Evolutionary conservation across 805 yeast species (phyloP), one percentile per base, ranked within the genome.

Genomic region (Metschnikowia shivogae): DNA sequence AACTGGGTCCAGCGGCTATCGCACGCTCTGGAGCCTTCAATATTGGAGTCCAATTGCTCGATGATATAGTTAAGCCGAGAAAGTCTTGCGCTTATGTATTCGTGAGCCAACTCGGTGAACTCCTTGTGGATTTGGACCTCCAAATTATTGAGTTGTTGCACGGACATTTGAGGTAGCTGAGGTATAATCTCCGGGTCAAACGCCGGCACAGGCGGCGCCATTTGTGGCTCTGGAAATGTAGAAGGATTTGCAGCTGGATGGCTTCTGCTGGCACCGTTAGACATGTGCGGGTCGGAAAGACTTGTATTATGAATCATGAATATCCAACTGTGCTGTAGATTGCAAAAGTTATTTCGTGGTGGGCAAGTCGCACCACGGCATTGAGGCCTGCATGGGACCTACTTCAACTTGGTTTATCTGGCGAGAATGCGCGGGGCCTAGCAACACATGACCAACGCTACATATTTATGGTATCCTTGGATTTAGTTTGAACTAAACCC

Each of bases 1-100:
- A 67, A 57, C 39, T 61, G 60, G 17, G 55, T 45, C 73, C 73
- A 68, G 36, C 59, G 57, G 37, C 55, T 49, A 19, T 68, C 72
- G 43, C 64, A 62, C 4, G 60, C 61, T 27, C 48, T 51, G 22
- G 61, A 51, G 19, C 50, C 34, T 43, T 62, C 59, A 24, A 68
- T 55, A 43, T 62, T 62, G 17, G 54, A 36, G 31, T 57, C 58
- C 8, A 67, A 43, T 28, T 46, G 47, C 5, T 55, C 59, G 26
- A 65, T 46, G 47, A 66, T 45, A n/a, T 52, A 52, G 33, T 62
- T 56, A 22, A 66, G 54, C 36, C 73, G 52, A 5, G 61, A 42
- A n/a, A 58, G 50, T 30, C 72, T 54, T 2, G 69, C 57, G 14
- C 52, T 42, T 10, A 66, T 40, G 45, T 65, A 68, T 22, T 54